A percentile compares a stretch with the other conserved stretches of the same genome.
Evolutionary conservation across 1,284 basidiomycete species (phyloP).

Genomic region (Rhodotorula sp.): DNA sequence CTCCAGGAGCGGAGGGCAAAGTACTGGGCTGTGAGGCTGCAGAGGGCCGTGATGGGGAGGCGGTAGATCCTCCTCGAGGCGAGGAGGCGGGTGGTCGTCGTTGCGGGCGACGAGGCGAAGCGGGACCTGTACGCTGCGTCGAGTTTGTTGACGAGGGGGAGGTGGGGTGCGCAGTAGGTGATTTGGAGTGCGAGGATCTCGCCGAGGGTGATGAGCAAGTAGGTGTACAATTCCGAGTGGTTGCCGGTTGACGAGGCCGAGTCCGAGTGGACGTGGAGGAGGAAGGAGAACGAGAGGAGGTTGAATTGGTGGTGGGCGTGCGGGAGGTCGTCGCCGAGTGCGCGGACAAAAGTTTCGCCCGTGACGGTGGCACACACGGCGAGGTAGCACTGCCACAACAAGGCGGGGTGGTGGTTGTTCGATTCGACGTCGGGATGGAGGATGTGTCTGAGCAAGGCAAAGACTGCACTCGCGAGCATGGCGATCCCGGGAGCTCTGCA

Average conservation of each 20-base stretch:
- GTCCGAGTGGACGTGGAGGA: conserved; percentile 36
- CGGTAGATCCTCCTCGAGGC: conserved; percentile 6
- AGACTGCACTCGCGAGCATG: neutral
- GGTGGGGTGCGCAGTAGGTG: conserved; percentile 25
- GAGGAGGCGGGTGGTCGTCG: neutral
- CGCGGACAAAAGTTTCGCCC: conserved; percentile 30
- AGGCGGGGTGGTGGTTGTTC: neutral
- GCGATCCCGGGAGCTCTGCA: conserved; percentile 11
- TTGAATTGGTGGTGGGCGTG: conserved; percentile 26
- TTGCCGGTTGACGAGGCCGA: neutral
- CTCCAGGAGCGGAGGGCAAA: conserved; percentile 20
- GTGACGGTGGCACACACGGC: conserved; percentile 14
- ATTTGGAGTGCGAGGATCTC: conserved; percentile 32
- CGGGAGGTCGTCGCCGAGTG: conserved; percentile 26
- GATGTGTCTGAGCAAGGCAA: conserved; percentile 2
- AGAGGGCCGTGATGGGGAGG: conserved; percentile 29
- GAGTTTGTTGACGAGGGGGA: neutral
- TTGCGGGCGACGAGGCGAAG: neutral
- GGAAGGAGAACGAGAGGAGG: conserved; percentile 38
- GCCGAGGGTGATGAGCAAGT: conserved; percentile 22
- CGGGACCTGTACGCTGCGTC: neutral
- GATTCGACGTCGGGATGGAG: neutral
- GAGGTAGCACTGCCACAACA: conserved; percentile 28
- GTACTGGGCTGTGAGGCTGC: conserved; percentile 17
- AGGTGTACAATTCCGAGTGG: conserved; percentile 25